These are phyloP conservation scores for Ophiocordyceps camponoti-floridani DNA, from an alignment of 2,329 filamentous ascomycete genomes.

Conservation along the genomic window DNA sequence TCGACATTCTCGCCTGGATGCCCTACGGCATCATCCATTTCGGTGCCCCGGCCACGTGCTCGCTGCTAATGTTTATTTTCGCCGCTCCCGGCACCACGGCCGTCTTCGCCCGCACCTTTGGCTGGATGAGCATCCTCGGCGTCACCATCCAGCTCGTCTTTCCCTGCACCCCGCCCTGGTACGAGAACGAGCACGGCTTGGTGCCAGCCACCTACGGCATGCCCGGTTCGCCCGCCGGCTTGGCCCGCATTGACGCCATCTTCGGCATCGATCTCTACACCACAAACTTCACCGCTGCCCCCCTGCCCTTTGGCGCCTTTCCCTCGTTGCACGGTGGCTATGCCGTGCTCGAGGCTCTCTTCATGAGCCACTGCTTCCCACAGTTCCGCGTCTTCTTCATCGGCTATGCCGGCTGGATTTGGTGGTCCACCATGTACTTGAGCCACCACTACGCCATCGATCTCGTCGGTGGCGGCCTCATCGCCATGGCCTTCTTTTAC, in stretches of 20 bases:
- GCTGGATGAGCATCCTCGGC: constrained; percentile 79
- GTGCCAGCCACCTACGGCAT: constrained; percentile 88
- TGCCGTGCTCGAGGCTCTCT: constrained; percentile 75
- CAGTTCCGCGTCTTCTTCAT: constrained; percentile 64
- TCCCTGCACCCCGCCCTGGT: constrained; percentile 92
- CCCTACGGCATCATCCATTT: constrained; percentile 89
- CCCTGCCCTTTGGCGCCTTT: constrained; percentile 87
- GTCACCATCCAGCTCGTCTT: constrained; percentile 80
- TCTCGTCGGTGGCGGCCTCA: constrained; percentile 67
- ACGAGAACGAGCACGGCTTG: constrained; percentile 81
- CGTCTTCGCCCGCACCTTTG: constrained; percentile 72
- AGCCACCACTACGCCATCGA: constrained; percentile 96
- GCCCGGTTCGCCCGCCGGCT: constrained; percentile 71
- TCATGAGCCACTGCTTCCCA: constrained; percentile 87
- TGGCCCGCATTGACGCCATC: constrained; percentile 77
- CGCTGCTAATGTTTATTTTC: constrained; percentile 69
- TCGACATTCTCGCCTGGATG: constrained; percentile 83
- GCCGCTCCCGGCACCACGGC: constrained; percentile 71
- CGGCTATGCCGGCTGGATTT: constrained; percentile 78
- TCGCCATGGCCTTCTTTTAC: constrained; percentile 67
- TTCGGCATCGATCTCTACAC: constrained; percentile 88
- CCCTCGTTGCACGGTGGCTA: constrained; percentile 83
- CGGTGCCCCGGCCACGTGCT: constrained; percentile 64
- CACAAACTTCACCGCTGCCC: constrained; percentile 75
- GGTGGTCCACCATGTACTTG: constrained; percentile 98